Conservation (phyloP, 2,329 filamentous ascomycete genomes). For the Apiospora sp. region DNA sequence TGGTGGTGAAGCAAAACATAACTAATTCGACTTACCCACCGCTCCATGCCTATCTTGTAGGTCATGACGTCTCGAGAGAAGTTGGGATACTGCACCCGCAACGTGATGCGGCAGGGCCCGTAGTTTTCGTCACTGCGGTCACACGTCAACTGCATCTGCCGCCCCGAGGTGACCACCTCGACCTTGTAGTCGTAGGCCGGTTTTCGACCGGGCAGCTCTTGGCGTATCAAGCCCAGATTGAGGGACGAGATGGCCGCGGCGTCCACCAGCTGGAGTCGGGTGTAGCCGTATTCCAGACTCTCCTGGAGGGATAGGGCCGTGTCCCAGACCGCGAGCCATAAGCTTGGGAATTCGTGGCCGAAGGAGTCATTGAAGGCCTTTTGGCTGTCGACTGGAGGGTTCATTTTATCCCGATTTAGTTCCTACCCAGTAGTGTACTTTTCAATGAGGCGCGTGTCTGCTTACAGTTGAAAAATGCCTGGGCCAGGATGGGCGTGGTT, state of each 20-base stretch:
- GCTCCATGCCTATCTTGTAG: neutral
- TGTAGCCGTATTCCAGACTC: constrained; percentile 21
- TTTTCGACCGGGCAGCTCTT: neutral
- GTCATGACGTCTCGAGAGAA: neutral
- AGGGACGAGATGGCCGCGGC: constrained; percentile 7
- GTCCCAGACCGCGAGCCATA: constrained; percentile 24
- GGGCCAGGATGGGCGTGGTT: neutral
- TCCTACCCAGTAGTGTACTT: neutral
- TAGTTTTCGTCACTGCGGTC: constrained; percentile 16
- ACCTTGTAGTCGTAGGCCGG: constrained; percentile 24
- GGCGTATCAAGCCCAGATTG: neutral
- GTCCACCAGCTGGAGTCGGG: constrained; percentile 18
- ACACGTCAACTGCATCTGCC: neutral
- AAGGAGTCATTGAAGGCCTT: constrained; percentile 20
- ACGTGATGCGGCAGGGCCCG: neutral
- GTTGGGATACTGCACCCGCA: neutral
- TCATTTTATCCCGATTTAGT: no score
- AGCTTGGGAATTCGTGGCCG: neutral
- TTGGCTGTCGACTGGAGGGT: constrained; percentile 9
- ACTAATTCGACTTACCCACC: neutral
- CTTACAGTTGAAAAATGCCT: constrained; percentile 21
- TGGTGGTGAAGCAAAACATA: no score
- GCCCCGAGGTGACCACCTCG: neutral
- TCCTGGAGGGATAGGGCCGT: neutral
- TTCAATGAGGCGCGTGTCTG: neutral